Conservation (phyloP, 495 filamentous ascomycete genomes). For the Hyaloscypha hepaticicola region DNA sequence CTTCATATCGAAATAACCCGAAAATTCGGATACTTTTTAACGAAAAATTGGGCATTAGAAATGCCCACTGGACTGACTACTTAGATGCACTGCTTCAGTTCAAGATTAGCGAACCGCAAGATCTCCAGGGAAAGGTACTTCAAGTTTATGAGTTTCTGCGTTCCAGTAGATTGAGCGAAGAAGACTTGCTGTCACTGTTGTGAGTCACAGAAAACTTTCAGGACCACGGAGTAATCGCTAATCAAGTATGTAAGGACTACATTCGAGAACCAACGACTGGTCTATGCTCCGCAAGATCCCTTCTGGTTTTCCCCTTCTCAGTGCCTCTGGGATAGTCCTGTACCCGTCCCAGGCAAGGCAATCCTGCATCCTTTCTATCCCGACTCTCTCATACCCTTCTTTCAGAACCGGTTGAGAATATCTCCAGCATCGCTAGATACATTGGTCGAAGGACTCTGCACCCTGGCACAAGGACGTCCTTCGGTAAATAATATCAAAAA, state of each 20-base stretch:
- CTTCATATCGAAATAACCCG: slow-evolving; percentile 8
- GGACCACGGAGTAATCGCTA: neutral
- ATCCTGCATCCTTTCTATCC: slow-evolving; percentile 4
- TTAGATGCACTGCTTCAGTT: neutral
- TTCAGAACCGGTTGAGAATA: slow-evolving; percentile 13
- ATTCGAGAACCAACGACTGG: slow-evolving; percentile 11
- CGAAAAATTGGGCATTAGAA: slow-evolving; percentile 14
- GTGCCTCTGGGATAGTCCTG: slow-evolving; percentile 21
- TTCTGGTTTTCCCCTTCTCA: slow-evolving; percentile 15
- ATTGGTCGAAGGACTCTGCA: slow-evolving; percentile 13
- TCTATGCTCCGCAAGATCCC: slow-evolving; percentile 8
- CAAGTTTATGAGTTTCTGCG: slow-evolving; percentile 4
- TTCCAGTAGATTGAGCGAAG: neutral
- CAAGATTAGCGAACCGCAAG: neutral
- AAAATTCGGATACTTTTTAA: slow-evolving; percentile 6
- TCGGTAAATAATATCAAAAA: slow-evolving; percentile 1
- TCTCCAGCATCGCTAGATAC: slow-evolving; percentile 18
- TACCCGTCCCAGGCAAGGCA: slow-evolving; percentile 11
- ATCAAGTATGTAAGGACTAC: slow-evolving; percentile 4
- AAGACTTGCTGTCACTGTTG: neutral
- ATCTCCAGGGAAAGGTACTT: neutral
- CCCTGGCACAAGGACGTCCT: neutral
- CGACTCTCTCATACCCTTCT: neutral
- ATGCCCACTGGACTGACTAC: slow-evolving; percentile 17
- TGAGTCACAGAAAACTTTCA: slow-evolving; percentile 1